phyloP scores from a whole-genome alignment of 1,139 yeast genomes.

The Arxiozyma slooffiae region DNA sequence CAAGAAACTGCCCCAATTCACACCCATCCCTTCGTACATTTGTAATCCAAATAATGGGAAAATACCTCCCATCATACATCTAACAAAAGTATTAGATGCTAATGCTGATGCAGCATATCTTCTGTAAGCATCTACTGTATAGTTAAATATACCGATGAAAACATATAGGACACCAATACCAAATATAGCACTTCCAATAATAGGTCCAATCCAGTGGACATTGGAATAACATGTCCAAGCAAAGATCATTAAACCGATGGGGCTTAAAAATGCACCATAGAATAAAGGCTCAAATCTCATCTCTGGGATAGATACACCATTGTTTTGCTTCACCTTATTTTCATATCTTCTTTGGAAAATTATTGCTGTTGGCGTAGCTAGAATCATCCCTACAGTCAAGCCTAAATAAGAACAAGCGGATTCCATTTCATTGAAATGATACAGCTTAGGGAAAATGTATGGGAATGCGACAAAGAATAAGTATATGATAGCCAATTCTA shows the following conservation, averaged over 20 bases:
- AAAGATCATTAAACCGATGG: slow-evolving; percentile 62
- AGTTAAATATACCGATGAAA: slow-evolving; percentile 48
- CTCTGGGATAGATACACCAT: slow-evolving; percentile 47
- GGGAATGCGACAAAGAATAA: slow-evolving; percentile 58
- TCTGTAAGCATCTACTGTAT: slow-evolving; percentile 54
- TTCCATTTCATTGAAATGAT: slow-evolving; percentile 40
- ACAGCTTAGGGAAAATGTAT: slow-evolving; percentile 41
- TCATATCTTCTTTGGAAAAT: slow-evolving; percentile 31
- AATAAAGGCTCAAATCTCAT: slow-evolving; percentile 48
- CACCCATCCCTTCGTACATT: slow-evolving; percentile 46
- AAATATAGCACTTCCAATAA: slow-evolving; percentile 53
- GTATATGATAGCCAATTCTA: slow-evolving; percentile 50
- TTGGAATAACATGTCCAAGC: slow-evolving; percentile 58
- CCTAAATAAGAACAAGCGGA: slow-evolving; percentile 50
- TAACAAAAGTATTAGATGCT: slow-evolving; percentile 65
- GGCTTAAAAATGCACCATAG: slow-evolving; percentile 38
- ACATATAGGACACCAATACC: slow-evolving; percentile 49
- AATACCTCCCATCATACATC: slow-evolving; percentile 62
- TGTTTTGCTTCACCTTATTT: slow-evolving; percentile 25
- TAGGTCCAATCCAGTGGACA: slow-evolving; percentile 71
- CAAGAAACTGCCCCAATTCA: slow-evolving; percentile 53
- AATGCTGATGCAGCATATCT: slow-evolving; percentile 66
- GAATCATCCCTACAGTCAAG: slow-evolving; percentile 39
- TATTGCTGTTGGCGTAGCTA: slow-evolving; percentile 31
- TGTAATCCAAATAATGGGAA: slow-evolving; percentile 67